Evolutionary conservation across 1,139 yeast species (phyloP), one percentile per base, ranked within the genome.

Genomic region (Pichia sp.): DNA sequence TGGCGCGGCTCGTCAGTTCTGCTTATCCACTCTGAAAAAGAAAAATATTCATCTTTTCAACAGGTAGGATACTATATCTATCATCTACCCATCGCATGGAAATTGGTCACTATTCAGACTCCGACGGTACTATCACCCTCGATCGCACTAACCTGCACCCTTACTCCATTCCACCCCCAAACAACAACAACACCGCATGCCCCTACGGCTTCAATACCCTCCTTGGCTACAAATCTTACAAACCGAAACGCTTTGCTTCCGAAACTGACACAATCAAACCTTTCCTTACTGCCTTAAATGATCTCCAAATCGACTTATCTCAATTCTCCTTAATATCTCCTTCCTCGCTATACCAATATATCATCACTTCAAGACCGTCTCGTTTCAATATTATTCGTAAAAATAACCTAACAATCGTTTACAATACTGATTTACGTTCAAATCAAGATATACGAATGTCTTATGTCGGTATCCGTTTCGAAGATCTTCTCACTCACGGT

Each of bases 401-500:
- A 3, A 40, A 42, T 11, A 25, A 31, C 10, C 31, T 35, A 21
- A n/a, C 37, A 1, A 19, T 46, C 6, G 44, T 47, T 18, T 43
- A 44, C 3, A 46, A 46, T 33, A 10, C 40, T 2, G 49, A 47
- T n/a, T 42, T 44, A 12, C 28, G 51, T 15, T 34, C 34, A 3
- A 40, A 38, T 1, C 49, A 46, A 35, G 25, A 47, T 39, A 11
- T 19, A 1, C 36, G 38, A 24, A 46, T 46, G 44, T 46, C 48
- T 7, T 47, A 44, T 37, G 40, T 40, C 12, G 52, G 52, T 10
- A 49, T 49, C 11, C n/a, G 52, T 26, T 49, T 49, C 41, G 52
- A 49, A 38, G 52, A 49, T 38, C 25, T 49, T 14, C 15, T 49
- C 3, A 42, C 37, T 5, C 31, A 35, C 25, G 50, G 48, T 5